Evolutionary conservation across 2,329 filamentous ascomycete genomes (phyloP).

Genomic region (Grosmannia serpens): DNA sequence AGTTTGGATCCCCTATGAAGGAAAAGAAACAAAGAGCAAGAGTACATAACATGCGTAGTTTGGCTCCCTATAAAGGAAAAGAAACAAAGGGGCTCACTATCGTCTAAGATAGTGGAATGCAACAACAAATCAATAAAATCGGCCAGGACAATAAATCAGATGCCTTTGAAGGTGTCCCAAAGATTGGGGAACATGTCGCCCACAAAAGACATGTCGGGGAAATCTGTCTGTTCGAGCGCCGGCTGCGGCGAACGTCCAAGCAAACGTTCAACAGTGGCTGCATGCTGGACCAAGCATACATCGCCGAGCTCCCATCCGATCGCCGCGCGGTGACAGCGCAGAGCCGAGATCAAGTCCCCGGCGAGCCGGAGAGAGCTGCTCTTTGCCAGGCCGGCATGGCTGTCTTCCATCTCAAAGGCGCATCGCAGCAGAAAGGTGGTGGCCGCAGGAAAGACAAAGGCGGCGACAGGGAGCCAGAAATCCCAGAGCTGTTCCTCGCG

Average conservation of each 20-base stretch:
- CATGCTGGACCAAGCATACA: slow-evolving; percentile 31
- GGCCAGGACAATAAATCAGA: not conserved
- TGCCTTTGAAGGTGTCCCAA: not conserved
- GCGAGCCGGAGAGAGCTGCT: not conserved
- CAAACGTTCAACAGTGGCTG: not conserved
- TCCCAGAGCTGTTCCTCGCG: not conserved
- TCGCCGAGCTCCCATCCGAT: slow-evolving; percentile 38
- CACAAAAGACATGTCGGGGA: not conserved
- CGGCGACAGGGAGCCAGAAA: slow-evolving; percentile 4
- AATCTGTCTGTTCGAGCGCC: not conserved
- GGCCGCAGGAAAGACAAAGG: not conserved
- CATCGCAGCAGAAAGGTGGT: slow-evolving; percentile 1
- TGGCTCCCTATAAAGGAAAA: too few species aligned
- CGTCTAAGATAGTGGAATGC: too few species aligned
- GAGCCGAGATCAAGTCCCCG: not conserved
- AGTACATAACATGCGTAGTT: too few species aligned
- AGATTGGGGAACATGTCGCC: slow-evolving; percentile 2
- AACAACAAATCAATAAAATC: not conserved
- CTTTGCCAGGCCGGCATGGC: not conserved
- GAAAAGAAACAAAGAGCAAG: too few species aligned
- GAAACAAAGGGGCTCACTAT: too few species aligned
- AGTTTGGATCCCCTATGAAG: too few species aligned
- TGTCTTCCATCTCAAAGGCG: not conserved
- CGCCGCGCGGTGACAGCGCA: not conserved
- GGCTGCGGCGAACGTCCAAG: not conserved